Evolutionary conservation across 768 basidiomycete genomes (phyloP), one percentile per base, ranked within the genome.

Genomic region (Cystobasidium tubakii): DNA sequence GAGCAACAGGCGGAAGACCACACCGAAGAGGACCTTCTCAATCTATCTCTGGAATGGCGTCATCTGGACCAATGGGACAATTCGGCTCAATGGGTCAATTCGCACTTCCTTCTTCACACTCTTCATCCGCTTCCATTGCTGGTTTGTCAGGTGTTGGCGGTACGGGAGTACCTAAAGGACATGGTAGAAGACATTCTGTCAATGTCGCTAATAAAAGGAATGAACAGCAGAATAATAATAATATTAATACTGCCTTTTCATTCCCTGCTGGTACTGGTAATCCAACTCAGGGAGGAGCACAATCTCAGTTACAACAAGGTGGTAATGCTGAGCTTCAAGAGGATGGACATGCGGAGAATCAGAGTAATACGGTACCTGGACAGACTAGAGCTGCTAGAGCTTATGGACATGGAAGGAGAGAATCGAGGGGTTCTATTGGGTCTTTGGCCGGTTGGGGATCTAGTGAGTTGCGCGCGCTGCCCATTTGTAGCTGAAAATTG

Each of bases 181-280:
- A 95, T 80, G 92, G 90, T 44, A 86, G 92, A 55, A 84, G 92
- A 73, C 91, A 93, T 81, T 92, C 91, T 76, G 92, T 94, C 75
- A 94, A 93, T 78, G 91, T 94, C 39, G 87, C 90, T 81, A 92
- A 92, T 81, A 79, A 86, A 19, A 81, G 80, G 57, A 82, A 84
- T 64, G 87, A 87, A 77, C 81, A 75, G 23, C 82, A 81, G 55
- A 78, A 83, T 1, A 85, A 84, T 19, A 23, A 29, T 23, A 66
- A 73, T 29, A 42, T 62, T n/a, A 62, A 73, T 50, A 34, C 17
- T 4, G 42, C 66, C 1, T 73, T 73, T 44, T n/a, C 31, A 10
- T 73, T 62, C 42, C 57, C 57, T 34, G 71, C 54, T 36, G 66
- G 66, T 7, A 25, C 12, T 27, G 42, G 25, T 39, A 67, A 67